A percentile compares a stretch with the other conserved stretches of the same genome.
These are phyloP conservation scores for Anethum foeniculum DNA, from an alignment of 140 eudicot species.

Conservation along the genomic window DNA sequence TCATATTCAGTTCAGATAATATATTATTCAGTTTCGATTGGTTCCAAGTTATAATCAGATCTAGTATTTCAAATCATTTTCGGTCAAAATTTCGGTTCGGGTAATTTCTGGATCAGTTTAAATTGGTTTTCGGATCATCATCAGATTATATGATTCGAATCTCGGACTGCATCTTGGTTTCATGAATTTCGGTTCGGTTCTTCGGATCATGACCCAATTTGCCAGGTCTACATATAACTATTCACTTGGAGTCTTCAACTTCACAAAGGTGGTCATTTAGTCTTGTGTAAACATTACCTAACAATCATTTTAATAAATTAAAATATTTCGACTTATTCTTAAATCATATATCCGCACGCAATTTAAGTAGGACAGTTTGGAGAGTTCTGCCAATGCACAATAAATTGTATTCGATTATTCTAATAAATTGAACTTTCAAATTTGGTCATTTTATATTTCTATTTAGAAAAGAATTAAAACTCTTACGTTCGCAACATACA, in stretches of 20 bases:
- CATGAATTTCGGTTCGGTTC: no score
- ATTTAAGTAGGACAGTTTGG: not conserved
- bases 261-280: not conserved
- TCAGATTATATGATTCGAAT: no score
- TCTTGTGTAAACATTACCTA: not conserved
- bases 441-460: not conserved
- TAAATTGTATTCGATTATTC: not conserved
- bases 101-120: no score
- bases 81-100: no score
- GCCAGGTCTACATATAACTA: not conserved
- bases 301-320: not conserved
- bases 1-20: no score
- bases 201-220: no score
- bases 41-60: no score
- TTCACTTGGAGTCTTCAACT: not conserved
- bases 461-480: not conserved
- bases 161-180: no score
- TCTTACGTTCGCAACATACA: not conserved
- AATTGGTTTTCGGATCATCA: no score
- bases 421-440: not conserved
- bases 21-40: no score
- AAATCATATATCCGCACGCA: not conserved
- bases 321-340: not conserved
- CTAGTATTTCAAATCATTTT: no score
- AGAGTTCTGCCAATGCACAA: not conserved